Conservation (phyloP, 257 asterid species). For the Penstemon newberryi region DNA sequence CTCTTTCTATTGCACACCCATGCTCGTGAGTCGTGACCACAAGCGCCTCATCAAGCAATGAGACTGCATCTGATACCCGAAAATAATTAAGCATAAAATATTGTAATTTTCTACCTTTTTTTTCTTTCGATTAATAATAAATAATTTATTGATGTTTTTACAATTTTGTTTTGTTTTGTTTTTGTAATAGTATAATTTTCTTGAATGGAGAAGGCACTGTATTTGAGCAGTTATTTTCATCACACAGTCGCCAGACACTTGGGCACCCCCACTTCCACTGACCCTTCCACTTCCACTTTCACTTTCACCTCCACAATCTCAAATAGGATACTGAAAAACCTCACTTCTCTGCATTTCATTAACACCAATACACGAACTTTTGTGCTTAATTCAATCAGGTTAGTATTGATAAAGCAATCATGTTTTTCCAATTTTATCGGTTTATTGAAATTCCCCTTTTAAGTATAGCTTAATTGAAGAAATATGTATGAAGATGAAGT, state of each 20-base stretch:
- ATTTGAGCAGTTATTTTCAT: conserved; percentile 12
- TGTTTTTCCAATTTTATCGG: not conserved
- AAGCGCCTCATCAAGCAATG: conserved; percentile 7
- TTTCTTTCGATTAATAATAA: not conserved
- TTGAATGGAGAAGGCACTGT: conserved; percentile 32
- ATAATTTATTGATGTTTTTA: not conserved
- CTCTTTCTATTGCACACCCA: not conserved
- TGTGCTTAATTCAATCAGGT: conserved; percentile 50
- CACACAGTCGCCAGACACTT: conserved; percentile 17
- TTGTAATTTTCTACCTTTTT: not conserved
- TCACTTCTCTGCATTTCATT: conserved; percentile 25
- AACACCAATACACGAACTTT: conserved; percentile 18
- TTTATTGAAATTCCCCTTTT: not conserved
- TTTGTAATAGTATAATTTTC: not conserved
- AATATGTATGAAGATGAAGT: not conserved
- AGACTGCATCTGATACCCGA: not conserved
- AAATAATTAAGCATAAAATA: not conserved
- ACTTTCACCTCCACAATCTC: conserved; percentile 22
- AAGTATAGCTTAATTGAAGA: not conserved
- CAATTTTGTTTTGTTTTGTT: not conserved
- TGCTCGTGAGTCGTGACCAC: not conserved
- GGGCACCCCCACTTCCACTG: conserved; percentile 3
- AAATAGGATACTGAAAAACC: conserved; percentile 35
- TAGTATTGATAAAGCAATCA: conserved; percentile 5
- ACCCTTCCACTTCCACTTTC: not conserved